phyloP scores from a whole-genome alignment of 768 basidiomycete species.

The Boletus pseudo-olivaceus region DNA sequence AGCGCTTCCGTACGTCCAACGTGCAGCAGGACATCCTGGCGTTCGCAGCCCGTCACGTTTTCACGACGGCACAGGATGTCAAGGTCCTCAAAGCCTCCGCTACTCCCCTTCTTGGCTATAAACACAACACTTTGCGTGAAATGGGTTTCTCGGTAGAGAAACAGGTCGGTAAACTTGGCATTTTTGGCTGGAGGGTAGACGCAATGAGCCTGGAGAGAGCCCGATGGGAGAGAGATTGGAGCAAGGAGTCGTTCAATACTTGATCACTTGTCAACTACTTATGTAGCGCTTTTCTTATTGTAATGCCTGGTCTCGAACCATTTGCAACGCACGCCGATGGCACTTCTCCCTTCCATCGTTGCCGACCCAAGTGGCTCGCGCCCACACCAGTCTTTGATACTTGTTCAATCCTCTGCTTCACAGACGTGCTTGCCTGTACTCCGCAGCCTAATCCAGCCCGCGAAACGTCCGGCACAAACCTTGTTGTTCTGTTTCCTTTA shows the following conservation, averaged over 20 bases:
- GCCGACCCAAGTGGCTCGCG: constrained; percentile 16
- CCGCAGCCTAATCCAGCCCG: constrained; percentile 39
- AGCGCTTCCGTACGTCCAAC: constrained; percentile 50
- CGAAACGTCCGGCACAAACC: constrained; percentile 20
- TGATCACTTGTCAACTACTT: constrained; percentile 5
- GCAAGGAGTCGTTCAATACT: constrained; percentile 6
- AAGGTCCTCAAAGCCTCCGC: constrained; percentile 44
- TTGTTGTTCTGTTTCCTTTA: constrained; percentile 59
- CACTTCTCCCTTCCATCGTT: constrained; percentile 28
- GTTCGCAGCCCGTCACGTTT: constrained; percentile 58
- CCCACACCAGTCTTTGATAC: constrained; percentile 42
- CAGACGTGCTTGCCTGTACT: constrained; percentile 59
- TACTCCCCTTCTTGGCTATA: constrained; percentile 52
- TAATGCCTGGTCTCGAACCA: background rate
- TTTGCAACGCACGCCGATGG: constrained; percentile 22
- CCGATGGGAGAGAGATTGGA: constrained; percentile 40
- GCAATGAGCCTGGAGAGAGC: constrained; percentile 41
- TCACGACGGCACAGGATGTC: constrained; percentile 41
- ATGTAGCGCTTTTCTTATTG: background rate
- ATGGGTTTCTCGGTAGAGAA: constrained; percentile 49
- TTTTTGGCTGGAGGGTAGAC: constrained; percentile 55
- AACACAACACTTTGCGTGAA: constrained; percentile 40
- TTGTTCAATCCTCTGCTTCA: constrained; percentile 57
- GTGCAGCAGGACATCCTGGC: constrained; percentile 65
- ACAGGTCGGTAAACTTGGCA: constrained; percentile 44